Evolutionary conservation across 2,329 filamentous ascomycete species (phyloP), one percentile per base, ranked within the genome.

Genomic region (Fusarium sp.): DNA sequence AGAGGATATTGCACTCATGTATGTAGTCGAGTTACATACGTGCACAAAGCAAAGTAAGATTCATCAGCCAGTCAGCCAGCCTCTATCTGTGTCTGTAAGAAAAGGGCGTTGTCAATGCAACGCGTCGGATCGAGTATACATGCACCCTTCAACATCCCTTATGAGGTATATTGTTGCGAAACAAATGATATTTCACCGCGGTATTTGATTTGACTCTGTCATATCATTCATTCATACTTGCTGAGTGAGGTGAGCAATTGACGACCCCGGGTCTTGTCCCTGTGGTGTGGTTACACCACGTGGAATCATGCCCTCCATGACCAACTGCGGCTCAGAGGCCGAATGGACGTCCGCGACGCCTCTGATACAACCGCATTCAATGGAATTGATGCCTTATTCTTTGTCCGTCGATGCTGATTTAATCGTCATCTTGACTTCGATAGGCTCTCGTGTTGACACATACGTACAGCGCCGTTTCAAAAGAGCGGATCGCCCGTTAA

Each of bases 231-330:
- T 6, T 23, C 23, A 23, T 36, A 8, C 33, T 31, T 52, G 56
- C 33, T 44, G 57, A 51, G 4, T 23, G 23, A 23, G 23, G 23
- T 23, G 40, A 57, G 49, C 26, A 40, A 31, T 42, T 52, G 56
- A 42, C 20, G 51, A 36, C 59, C 59, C 50, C 64, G 47, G 47
- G 34, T 50, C 47, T 50, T 38, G 57, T 42, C 41, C 38, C 33
- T 70, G 15, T 52, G 62, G 54, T 66, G 67, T 64, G 68, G 72
- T 73, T 74, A 66, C 68, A 74, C 72, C 72, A 72, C 72, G 72
- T 74, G 72, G 65, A 62, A 71, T 68, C 57, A 53, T 62, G 57
- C 53, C 61, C 57, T 44, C 65, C 60, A 65, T 56, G 57, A 47
- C 36, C 53, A 47, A 33, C 53, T 56, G 61, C 70, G 70, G 65